phyloP scores from a whole-genome alignment of 345 rosid species.

The Lagerstroemia speciosa region DNA sequence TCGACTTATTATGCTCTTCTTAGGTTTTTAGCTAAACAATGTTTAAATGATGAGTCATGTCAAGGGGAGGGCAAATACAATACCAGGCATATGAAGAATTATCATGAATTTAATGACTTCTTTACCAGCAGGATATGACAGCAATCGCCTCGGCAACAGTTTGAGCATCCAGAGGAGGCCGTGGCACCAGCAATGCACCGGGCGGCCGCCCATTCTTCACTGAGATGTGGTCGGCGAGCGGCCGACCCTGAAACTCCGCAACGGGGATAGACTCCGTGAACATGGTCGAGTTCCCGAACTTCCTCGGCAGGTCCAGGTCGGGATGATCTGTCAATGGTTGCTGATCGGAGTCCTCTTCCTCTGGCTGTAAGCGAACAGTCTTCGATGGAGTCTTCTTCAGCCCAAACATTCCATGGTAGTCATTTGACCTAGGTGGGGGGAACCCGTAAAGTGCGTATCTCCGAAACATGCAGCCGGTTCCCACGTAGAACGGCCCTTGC shows the following conservation, averaged over 20 bases:
- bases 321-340: constrained; percentile 68
- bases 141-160: constrained; percentile 86
- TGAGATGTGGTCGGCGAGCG: constrained; percentile 81
- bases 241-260: constrained; percentile 80
- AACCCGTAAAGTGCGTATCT: constrained; percentile 84
- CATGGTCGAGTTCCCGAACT: constrained; percentile 91
- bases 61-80: too few species aligned
- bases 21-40: too few species aligned
- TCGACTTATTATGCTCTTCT: too few species aligned
- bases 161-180: constrained; percentile 79
- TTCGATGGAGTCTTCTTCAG: not conserved
- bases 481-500: constrained; percentile 88
- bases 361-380: constrained; percentile 2
- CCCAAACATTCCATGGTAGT: constrained; percentile 22
- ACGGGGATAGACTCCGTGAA: constrained; percentile 73
- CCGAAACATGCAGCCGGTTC: constrained; percentile 87
- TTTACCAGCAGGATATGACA: constrained; percentile 89
- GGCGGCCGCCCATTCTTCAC: constrained; percentile 79
- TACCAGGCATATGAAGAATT: too few species aligned
- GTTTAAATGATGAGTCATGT: too few species aligned
- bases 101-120: not conserved
- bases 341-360: constrained; percentile 37
- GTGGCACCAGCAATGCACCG: constrained; percentile 66
- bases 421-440: constrained; percentile 43
- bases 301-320: constrained; percentile 70